Percentiles rank a stretch among this genome's conserved stretches.
These are phyloP conservation scores for Neurospora tetraspora DNA, from an alignment of 495 filamentous ascomycete species.

Conservation along the genomic window DNA sequence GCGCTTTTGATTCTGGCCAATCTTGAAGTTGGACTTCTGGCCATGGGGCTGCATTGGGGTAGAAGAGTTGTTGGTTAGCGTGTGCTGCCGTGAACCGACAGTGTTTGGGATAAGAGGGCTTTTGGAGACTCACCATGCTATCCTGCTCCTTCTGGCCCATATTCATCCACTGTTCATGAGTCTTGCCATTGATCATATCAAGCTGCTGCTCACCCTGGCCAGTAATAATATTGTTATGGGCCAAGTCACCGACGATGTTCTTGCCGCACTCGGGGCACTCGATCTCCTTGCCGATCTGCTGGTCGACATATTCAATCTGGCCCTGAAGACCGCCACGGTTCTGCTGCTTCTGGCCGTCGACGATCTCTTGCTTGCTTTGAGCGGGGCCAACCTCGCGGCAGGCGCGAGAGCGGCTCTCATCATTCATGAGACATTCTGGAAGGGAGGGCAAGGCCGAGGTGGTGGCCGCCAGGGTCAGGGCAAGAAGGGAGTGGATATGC, in stretches of 20 bases:
- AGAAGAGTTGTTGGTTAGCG: background rate
- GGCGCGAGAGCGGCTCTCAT: background rate
- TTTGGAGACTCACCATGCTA: background rate
- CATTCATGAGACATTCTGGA: background rate
- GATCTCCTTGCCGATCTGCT: background rate
- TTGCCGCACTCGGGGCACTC: background rate
- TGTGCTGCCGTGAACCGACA: background rate
- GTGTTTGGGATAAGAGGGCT: background rate
- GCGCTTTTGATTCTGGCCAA: background rate
- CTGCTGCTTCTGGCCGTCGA: background rate
- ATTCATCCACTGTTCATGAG: background rate
- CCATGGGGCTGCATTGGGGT: background rate
- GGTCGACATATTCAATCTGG: background rate
- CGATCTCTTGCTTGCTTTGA: background rate
- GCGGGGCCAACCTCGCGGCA: background rate
- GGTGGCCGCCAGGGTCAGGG: slow-evolving; percentile 12
- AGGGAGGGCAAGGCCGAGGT: slow-evolving; percentile 9
- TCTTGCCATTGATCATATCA: background rate
- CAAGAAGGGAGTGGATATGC: slow-evolving; percentile 11
- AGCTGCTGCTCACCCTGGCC: background rate
- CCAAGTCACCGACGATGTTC: background rate
- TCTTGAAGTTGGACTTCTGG: background rate
- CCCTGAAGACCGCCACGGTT: background rate
- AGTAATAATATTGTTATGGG: background rate
- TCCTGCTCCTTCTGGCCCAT: background rate